Base-by-base conservation (phyloP, 2,329 filamentous ascomycete genomes). In the Trichophyton verrucosum region DNA sequence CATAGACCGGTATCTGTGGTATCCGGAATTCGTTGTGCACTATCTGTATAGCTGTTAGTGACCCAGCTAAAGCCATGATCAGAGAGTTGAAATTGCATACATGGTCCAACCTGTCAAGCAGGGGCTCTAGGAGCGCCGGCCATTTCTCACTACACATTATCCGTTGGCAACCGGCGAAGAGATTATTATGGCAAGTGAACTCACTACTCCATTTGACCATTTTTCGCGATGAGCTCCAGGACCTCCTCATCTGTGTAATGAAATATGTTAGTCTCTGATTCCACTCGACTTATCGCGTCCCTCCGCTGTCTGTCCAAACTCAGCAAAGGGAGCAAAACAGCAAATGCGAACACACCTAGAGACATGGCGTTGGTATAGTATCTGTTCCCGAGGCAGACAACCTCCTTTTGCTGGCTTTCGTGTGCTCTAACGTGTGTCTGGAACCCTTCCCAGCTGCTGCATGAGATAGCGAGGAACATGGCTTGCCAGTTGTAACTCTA, bases 21-120 rank as follows among this genome's bases (percentile, higher is more conserved):
- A 87, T 86, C 47, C 88, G 85, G 68, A 95, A 96, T 59, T 86
- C 85, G 70, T 84, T 80, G 72, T 83, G 82, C 46, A 88, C 82
- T 66, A 91, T 92, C 89, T 95, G 46, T 58, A 47, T 20, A 22
- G 24, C 6, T 57, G 36, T 57, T 30, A 61, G 57, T 20, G 15
- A 30, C n/a, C n/a, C n/a, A 13, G 17, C 9, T 22, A 13, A 13
- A 24, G 30, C 44, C 9, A 24, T 15, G 38, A 40, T 33, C 42
- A 57, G 13, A n/a, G n/a, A 6, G 4, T 42, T 22, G n/a, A 24
- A 42, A 5, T 60, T 51, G 24, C 72, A 66, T 72, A 85, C 82
- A 71, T 83, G 80, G 72, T 94, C 86, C 57, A 92, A 79, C 67
- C 85, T 83, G 62, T 82, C 75, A 59, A 91, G 76, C 42, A 92